phyloP scores from a whole-genome alignment of 768 basidiomycete genomes.

The Hemileccinum rubropunctum region DNA sequence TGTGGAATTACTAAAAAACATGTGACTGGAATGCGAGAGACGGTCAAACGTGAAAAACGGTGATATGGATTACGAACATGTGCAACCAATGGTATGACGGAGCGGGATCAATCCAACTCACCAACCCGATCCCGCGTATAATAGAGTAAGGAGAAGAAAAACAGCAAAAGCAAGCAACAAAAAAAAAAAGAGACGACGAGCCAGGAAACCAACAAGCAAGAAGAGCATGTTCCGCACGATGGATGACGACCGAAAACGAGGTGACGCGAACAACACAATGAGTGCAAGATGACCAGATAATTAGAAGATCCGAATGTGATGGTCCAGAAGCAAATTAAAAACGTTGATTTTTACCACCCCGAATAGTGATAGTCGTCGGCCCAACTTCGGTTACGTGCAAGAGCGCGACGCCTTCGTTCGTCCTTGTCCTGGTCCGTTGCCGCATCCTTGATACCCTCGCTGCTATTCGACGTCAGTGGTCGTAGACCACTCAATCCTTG shows the following conservation, averaged over 20 bases:
- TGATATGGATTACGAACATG: constrained; percentile 9
- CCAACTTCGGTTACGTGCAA: constrained; percentile 66
- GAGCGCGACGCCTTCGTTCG: constrained; percentile 41
- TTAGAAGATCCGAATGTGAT: constrained; percentile 19
- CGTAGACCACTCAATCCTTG: constrained; percentile 31
- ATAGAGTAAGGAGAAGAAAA: constrained; percentile 10
- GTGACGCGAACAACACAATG: constrained; percentile 15
- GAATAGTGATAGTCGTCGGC: constrained; percentile 63
- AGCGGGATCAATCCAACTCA: constrained; percentile 14
- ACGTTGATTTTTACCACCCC: constrained; percentile 50
- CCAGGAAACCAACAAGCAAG: constrained; percentile 14
- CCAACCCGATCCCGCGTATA: constrained; percentile 14
- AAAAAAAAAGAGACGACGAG: constrained; percentile 6
- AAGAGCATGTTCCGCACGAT: constrained; percentile 21
- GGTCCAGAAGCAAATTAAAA: constrained; percentile 4
- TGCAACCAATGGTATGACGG: constrained; percentile 18
- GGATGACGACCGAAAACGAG: constrained; percentile 15
- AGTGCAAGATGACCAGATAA: constrained; percentile 22
- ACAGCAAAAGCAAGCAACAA: constrained; percentile 12
- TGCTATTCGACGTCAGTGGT: constrained; percentile 33
- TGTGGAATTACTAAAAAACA: constrained; percentile 23
- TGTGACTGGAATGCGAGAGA: constrained; percentile 23
- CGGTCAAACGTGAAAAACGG: neutral
- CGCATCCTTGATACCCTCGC: constrained; percentile 13
- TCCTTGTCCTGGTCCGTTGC: constrained; percentile 34